Evolutionary conservation across 495 filamentous ascomycete genomes (phyloP).

Genomic region (Rusavskia elegans): DNA sequence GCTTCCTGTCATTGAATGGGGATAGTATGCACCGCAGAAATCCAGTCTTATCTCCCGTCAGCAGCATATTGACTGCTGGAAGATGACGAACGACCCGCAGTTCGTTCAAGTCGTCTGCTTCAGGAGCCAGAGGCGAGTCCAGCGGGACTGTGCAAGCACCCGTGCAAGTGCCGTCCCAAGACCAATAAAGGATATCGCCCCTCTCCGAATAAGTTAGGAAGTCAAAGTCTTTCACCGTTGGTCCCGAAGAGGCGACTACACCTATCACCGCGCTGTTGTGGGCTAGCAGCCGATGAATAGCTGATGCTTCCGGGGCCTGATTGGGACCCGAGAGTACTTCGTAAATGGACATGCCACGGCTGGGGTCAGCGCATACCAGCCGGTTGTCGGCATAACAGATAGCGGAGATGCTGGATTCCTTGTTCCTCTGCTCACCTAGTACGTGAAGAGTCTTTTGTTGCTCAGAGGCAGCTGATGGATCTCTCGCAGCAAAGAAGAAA

Average conservation of each 20-base stretch:
- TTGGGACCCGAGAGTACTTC: constrained; percentile 18
- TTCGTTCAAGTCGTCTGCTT: constrained; percentile 55
- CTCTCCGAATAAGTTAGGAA: constrained; percentile 80
- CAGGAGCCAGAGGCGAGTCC: constrained; percentile 40
- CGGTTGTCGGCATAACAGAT: constrained; percentile 54
- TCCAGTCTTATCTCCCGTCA: constrained; percentile 74
- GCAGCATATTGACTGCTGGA: constrained; percentile 42
- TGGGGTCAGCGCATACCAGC: constrained; percentile 60
- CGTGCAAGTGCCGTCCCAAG: constrained; percentile 49
- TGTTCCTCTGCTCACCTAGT: not conserved
- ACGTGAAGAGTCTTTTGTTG: not conserved
- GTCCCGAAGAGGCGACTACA: constrained; percentile 40
- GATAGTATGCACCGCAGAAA: constrained; percentile 45
- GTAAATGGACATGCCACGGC: constrained; percentile 54
- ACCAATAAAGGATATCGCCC: constrained; percentile 71
- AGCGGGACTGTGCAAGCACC: constrained; percentile 48
- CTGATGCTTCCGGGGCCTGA: constrained; percentile 18
- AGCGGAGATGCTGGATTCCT: constrained; percentile 24
- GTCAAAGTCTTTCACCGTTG: constrained; percentile 41
- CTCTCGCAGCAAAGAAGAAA: not conserved
- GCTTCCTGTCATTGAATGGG: not conserved
- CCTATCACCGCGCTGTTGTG: constrained; percentile 70
- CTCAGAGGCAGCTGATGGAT: not conserved
- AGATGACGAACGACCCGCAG: constrained; percentile 52
- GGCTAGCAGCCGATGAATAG: constrained; percentile 36